Base-by-base conservation (phyloP, 345 rosid species). In the Moricandia moricandioides region DNA sequence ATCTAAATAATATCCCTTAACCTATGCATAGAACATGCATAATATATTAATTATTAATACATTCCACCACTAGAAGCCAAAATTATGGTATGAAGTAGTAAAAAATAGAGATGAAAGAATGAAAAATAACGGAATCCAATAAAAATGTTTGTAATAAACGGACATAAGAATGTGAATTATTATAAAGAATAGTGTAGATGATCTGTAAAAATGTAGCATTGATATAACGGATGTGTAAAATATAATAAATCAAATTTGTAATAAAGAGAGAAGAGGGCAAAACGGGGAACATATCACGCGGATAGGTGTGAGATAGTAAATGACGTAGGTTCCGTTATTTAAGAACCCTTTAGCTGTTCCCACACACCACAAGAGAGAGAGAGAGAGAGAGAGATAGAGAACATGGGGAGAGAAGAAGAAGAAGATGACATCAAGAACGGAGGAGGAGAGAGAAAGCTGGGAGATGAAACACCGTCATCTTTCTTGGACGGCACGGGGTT, bases 231-330 rank as follows among this genome's bases (percentile, higher is more conserved):
- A 47, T 57, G 40, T 13, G 69, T 30, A 39, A 47, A 10, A 61
- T 69, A 51, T 39, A 64, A 70, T 14, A 58, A 51, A 57, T 65
- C n/a, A 65, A 61, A 24, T 2, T 37, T 59, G 69, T 67, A 67
- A 60, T 65, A 72, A 67, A 72, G 81, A 72, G 69, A 66, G 69
- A 18, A 72, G 81, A 78, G 81, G 78, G 81, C 69, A 72, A 78
- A 78, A 78, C 81, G 81, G 81, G 80, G 81, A 78, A 78, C 78
- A 72, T 72, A 65, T 78, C 78, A 78, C 78, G 81, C 81, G 81
- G 56, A 78, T 78, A 78, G 78, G 78, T 78, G 61, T 67, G 77
- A 78, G 49, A 30, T 72, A 78, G 81, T 70, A 57, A 77, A 77
- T 77, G 80, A 77, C 80, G 80, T 76, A 70, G 79, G 79, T 68